These are phyloP conservation scores for Exophiala mesophila DNA, from an alignment of 2,329 filamentous ascomycete species.

Conservation along the genomic window DNA sequence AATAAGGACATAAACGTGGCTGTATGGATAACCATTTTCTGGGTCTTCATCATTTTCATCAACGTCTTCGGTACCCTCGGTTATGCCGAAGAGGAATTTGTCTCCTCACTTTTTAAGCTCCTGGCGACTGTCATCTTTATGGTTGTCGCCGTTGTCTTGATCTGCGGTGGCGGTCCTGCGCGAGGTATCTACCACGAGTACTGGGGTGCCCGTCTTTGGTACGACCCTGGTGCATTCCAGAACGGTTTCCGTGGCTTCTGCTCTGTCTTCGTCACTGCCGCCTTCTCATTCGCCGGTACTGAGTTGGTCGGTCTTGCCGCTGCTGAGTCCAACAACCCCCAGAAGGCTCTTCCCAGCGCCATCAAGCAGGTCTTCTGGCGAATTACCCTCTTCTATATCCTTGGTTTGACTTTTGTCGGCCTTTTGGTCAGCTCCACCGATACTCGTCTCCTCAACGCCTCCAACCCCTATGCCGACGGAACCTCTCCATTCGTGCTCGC, in stretches of 20 bases:
- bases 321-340: conserved; percentile 48
- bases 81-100: conserved; percentile 78
- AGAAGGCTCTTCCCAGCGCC: conserved; percentile 44
- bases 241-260: conserved; percentile 50
- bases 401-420: conserved; percentile 42
- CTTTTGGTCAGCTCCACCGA: conserved; percentile 41
- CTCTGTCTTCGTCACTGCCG: conserved; percentile 51
- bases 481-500: conserved; percentile 64
- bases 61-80: conserved; percentile 79
- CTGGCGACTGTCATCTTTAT: conserved; percentile 33
- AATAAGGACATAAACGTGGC: conserved; percentile 32
- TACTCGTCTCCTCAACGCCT: conserved; percentile 36
- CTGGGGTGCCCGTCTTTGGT: conserved; percentile 35
- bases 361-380: conserved; percentile 50
- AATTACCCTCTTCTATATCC: conserved; percentile 47
- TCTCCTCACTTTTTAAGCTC: conserved; percentile 75
- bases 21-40: conserved; percentile 67
- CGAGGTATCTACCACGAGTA: conserved; percentile 31
- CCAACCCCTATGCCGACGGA: conserved; percentile 35
- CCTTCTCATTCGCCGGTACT: conserved; percentile 54
- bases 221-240: conserved; percentile 31
- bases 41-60: conserved; percentile 65
- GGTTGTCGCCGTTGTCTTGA: conserved; percentile 21
- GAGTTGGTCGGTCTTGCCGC: conserved; percentile 51
- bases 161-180: conserved; percentile 37